Base-by-base conservation (phyloP, 2,329 filamentous ascomycete genomes). In the Septoria linicola region DNA sequence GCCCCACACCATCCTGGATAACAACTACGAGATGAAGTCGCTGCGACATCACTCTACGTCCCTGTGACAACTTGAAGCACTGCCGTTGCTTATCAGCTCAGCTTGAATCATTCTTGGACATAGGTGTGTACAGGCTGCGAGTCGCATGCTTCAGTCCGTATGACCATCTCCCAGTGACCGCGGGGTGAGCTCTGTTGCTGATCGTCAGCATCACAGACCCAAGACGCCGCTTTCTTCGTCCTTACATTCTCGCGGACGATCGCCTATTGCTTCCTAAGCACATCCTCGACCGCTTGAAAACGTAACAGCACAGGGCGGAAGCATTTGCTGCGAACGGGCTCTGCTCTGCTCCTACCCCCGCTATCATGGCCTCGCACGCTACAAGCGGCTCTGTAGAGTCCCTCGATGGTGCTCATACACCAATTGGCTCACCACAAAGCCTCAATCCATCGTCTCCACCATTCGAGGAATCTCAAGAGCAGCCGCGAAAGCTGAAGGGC, bases 401-500 rank as follows among this genome's bases (percentile, higher is more conserved):
- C 4, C 45, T 61, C 30, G 35, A 49, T 25, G 49, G 53, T 25
- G 46, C 55, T 31, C 44, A 49, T 20, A 51, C 49, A 13, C 45
- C 50, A n/a, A 52, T 51, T 32, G 45, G 41, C 19, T 55, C 56
- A 23, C 51, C 53, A 16, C 44, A 53, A 8, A 58, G 27, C 48
- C 70, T 41, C 62, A 64, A 45, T 63, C 68, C 51, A 21, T 51
- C 58, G 1, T 49, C 47, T 31, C 53, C 59, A 8, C 41, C 63
- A 34, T 45, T 65, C 50, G 58, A 60, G 46, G 63, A 72, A 48
- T 49, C 39, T 14, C 51, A 59, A 53, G 63, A 72, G 46, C 68
- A 66, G 14, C 68, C 61, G 44, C 75, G 74, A 20, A 89, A 85
- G 70, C 75, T 80, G 50, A 89, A 84, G 67, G 80, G 82, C 46